Conservation (phyloP, 2,329 filamentous ascomycete genomes). For the Alternaria gansuensis region DNA sequence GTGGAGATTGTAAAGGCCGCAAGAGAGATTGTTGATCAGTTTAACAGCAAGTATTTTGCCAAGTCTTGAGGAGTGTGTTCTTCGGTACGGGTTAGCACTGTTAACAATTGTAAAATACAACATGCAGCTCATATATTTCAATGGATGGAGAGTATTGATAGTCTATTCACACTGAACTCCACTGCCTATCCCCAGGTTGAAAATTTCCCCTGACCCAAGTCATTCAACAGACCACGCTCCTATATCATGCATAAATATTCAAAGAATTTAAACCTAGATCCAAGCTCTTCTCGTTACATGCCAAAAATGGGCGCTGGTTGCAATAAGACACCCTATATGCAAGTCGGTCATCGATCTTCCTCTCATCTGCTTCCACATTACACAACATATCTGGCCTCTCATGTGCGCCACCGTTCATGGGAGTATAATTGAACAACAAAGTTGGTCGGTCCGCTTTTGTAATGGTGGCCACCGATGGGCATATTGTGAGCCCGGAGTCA, state of each 20-base stretch:
- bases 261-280: slow-evolving; percentile 1
- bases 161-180: slow-evolving; percentile 8
- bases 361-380: neutral
- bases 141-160: neutral
- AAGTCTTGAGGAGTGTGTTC: slow-evolving; percentile 6
- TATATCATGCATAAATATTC: slow-evolving; percentile 8
- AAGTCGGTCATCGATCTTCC: slow-evolving; percentile 6
- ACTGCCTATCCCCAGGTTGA: neutral
- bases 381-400: neutral
- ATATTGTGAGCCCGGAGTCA: neutral
- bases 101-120: too few relatives aligned
- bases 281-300: slow-evolving; percentile 4
- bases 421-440: slow-evolving; percentile 10
- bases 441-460: neutral
- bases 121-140: too few relatives aligned
- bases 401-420: neutral
- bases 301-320: neutral
- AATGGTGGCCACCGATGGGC: neutral
- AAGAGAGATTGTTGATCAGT: slow-evolving; percentile 55
- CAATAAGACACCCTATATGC: slow-evolving; percentile 9
- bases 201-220: neutral
- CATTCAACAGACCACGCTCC: slow-evolving; percentile 5
- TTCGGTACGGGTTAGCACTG: too few relatives aligned
- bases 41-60: slow-evolving; percentile 44
- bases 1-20: slow-evolving; percentile 57